Conservation (phyloP, 1,139 yeast species). For the Zygosaccharomyces pseudobailii region DNA sequence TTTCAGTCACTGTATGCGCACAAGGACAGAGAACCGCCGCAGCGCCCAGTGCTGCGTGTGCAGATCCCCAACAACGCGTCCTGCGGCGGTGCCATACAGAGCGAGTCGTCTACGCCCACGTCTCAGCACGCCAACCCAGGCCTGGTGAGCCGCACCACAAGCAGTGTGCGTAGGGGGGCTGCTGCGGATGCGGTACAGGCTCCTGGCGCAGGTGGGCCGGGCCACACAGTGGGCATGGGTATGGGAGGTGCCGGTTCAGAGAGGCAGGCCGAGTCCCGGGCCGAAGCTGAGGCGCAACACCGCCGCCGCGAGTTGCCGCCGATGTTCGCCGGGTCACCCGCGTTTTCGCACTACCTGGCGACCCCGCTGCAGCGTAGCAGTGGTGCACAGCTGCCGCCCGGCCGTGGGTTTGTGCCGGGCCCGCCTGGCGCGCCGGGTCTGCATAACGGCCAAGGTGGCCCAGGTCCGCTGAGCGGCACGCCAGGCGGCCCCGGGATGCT, state of each 20-base stretch:
- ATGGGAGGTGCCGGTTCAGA: background rate
- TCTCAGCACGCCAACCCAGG: constrained; percentile 11
- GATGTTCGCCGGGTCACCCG: constrained; percentile 13
- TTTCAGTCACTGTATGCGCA: constrained; percentile 22
- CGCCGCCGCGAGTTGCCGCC: constrained; percentile 13
- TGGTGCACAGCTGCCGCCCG: background rate
- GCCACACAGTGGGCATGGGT: no score
- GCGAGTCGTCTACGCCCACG: constrained; percentile 15
- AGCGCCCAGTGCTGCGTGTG: constrained; percentile 24
- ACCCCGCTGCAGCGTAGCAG: constrained; percentile 8
- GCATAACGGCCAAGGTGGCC: background rate
- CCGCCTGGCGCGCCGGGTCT: constrained; percentile 1
- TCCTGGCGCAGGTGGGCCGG: background rate
- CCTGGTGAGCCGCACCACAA: constrained; percentile 3
- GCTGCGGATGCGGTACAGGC: background rate
- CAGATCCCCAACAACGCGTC: constrained; percentile 22
- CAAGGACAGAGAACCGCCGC: constrained; percentile 4
- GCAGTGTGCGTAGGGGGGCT: background rate
- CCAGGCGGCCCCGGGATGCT: no score
- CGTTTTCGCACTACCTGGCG: constrained; percentile 10
- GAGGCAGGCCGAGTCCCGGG: background rate
- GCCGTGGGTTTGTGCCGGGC: constrained; percentile 3
- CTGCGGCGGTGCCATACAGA: constrained; percentile 11
- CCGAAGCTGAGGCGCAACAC: constrained; percentile 3
- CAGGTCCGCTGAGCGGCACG: no score